Evolutionary conservation across 192 early-diverging fungal species (phyloP), one percentile per base, ranked within the genome.

Genomic region (Blastocladiella britannica): DNA sequence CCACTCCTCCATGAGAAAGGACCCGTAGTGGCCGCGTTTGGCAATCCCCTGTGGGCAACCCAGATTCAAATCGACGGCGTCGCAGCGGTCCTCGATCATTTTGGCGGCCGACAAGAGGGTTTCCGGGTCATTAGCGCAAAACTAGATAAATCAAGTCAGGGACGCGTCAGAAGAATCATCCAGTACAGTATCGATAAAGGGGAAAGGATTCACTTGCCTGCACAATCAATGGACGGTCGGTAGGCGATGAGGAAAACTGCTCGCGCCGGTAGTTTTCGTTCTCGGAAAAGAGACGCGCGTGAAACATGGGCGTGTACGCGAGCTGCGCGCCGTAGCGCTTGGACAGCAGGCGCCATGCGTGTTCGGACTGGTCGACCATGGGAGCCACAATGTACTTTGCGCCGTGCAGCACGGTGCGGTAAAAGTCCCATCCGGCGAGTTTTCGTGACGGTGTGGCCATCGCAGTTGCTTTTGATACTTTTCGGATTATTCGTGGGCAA

Each of bases 241-340:
- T 62, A 9, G 68, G 63, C 26, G 71, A 72, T 3, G 78, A 75
- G 3, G 67, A 78, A 82, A 85, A 89, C 51, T 82, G 76, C 58
- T 89, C 87, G n/a, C 70, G 59, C 31, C 79, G 70, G 63, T 87
- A 89, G 58, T 72, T 78, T 60, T 70, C 58, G 28, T 65, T 60
- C 22, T 66, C 65, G 5, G 73, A 63, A 67, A 98, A 98, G 15
- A 90, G 57, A 52, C 78, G 79, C 4, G 93, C 90, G 59, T 98
- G 87, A 64, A 97, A 86, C 94, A 97, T 97, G 52, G 95, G 95
- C 9, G 95, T 96, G 68, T 89, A 97, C 70, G 90, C 93, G 5
- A 96, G 70, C 0, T 93, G 66, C 2, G 90, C 84, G 47, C 74
- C 78, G 64, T 97, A 88, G 5, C 86, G 81, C 51, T 86, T 75